Base-by-base conservation (phyloP, 164 flowering plant species). In the Umbellularia californica region DNA sequence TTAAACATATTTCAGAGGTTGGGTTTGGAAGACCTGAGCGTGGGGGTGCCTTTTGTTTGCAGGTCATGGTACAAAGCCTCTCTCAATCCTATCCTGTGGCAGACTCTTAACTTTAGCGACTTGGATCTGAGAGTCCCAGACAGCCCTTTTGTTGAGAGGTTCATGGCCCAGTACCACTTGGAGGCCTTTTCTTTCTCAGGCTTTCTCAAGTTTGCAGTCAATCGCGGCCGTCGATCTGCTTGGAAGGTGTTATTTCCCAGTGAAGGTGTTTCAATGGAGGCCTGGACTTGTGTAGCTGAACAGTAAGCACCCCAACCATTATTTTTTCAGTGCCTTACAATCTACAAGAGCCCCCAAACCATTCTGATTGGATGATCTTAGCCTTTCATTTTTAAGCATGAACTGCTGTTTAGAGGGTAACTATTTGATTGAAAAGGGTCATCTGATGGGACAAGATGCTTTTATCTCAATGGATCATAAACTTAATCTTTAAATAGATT, bases 141-240 rank as follows among this genome's bases (percentile, higher is more conserved):
- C 2, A n/a, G 65, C 2, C 28, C 9, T n/a, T 63, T 63, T 63
- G 65, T 47, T 24, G 41, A 41, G 22, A 72, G 58, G 23, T 71
- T 19, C 65, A 63, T n/a, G 65, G 23, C 23, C 19, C 22, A n/a
- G 14, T 63, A 63, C 12, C 24, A 22, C 2, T 64, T 64, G 67
- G 27, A 64, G 67, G 67, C 24, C 67, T 64, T 64, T 23, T 64
- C 67, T 64, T 22, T 24, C 67, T 22, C 67, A 14, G 67, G 24
- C 5, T n/a, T 64, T 64, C 24, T 64, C 27, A 64, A 64, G 67
- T 64, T 64, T 23, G 28, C 27, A 23, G 22, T 64, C 28, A 64
- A 23, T 64, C 67, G 67, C 24, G 67, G 67, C 67, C 67, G 67
- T 23, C 24, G 67, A 64, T 64, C 67, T 64, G 22, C 67, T 64